Conservation (phyloP, 805 yeast genomes). For the Kuraishia capsulata region DNA sequence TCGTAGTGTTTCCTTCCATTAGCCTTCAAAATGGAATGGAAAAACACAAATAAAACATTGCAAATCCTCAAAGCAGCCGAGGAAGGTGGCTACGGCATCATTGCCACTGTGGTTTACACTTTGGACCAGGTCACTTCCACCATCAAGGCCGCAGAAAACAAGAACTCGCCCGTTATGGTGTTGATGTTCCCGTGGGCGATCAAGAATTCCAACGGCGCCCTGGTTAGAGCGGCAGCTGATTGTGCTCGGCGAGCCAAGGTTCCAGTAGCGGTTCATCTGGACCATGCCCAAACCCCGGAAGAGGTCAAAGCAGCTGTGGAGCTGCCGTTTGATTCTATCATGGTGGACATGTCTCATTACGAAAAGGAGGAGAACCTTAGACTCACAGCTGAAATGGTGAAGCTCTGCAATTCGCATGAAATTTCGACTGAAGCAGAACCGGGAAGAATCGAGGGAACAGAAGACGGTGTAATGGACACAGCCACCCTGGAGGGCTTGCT, state of each 20-base stretch:
- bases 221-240: conserved; percentile 16
- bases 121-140: conserved; percentile 17
- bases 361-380: conserved; percentile 23
- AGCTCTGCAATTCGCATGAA: conserved; percentile 16
- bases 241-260: conserved; percentile 21
- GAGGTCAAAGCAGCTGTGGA: conserved; percentile 21
- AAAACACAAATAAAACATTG: not conserved
- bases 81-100: conserved; percentile 20
- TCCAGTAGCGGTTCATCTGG: conserved; percentile 26
- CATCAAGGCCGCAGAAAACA: conserved; percentile 24
- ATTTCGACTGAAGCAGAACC: conserved; percentile 29
- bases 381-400: conserved; percentile 20
- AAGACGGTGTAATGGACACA: conserved; percentile 22
- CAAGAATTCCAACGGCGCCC: conserved; percentile 20
- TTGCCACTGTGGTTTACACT: conserved; percentile 25
- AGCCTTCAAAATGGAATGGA: not conserved
- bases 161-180: conserved; percentile 22
- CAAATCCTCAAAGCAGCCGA: conserved; percentile 18
- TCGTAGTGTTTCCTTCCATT: not conserved
- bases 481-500: conserved; percentile 21
- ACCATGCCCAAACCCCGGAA: conserved; percentile 24
- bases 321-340: conserved; percentile 27
- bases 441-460: conserved; percentile 29
- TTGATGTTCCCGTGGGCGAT: conserved; percentile 29
- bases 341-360: conserved; percentile 29